These are phyloP conservation scores for Triticum timopheevii DNA, from an alignment of 176 grass and related monocot genomes.

Conservation along the genomic window DNA sequence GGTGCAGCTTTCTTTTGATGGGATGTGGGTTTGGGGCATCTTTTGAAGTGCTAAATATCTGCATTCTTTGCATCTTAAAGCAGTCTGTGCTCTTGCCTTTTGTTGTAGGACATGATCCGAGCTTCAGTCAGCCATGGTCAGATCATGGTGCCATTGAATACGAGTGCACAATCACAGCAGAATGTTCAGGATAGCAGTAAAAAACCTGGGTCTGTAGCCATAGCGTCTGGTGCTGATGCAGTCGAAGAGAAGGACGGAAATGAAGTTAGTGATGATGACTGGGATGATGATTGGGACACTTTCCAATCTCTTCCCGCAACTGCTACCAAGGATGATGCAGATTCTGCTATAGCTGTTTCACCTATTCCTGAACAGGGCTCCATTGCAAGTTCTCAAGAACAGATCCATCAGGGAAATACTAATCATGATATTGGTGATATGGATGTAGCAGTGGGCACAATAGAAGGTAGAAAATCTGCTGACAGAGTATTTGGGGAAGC, in stretches of 20 bases:
- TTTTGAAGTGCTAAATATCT: neutral
- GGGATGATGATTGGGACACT: conserved; percentile 82
- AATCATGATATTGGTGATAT: conserved; percentile 23
- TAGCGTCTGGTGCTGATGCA: conserved; percentile 31
- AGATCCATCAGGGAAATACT: conserved; percentile 18
- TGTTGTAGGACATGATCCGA: conserved; percentile 82
- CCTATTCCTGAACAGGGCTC: conserved; percentile 3
- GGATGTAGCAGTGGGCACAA: conserved; percentile 1
- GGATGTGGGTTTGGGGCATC: conserved; percentile 8
- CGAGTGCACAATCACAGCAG: conserved; percentile 34
- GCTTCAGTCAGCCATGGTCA: conserved; percentile 73
- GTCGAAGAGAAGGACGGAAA: conserved; percentile 39
- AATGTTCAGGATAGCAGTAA: conserved; percentile 39
- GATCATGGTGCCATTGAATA: conserved; percentile 37
- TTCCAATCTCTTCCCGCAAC: conserved; percentile 86
- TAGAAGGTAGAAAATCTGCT: conserved; percentile 10
- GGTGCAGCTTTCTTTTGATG: conserved; percentile 13
- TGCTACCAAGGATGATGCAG: conserved; percentile 24
- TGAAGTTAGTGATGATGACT: conserved; percentile 53
- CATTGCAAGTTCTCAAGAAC: conserved; percentile 25
- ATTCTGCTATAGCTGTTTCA: conserved; percentile 39
- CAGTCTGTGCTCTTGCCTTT: conserved; percentile 15
- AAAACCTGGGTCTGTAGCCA: conserved; percentile 25
- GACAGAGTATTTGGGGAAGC: conserved; percentile 27
- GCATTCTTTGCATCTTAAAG: neutral